phyloP scores from a whole-genome alignment of 2,329 filamentous ascomycete genomes.

The Monilinia fructigena region DNA sequence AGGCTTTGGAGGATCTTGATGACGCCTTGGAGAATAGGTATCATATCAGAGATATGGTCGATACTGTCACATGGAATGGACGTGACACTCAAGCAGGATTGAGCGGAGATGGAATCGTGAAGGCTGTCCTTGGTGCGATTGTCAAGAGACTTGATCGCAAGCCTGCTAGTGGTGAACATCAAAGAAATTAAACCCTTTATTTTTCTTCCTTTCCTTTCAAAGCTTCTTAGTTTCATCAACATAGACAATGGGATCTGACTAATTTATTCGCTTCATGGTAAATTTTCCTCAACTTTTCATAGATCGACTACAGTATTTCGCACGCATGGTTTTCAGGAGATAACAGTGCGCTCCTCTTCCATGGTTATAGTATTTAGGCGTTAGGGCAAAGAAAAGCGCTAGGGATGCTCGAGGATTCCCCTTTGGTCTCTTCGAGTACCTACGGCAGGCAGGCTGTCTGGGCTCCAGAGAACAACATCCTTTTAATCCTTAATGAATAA shows the following conservation, averaged over 20 bases:
- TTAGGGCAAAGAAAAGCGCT: not conserved
- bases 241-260: not conserved
- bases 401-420: not conserved
- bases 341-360: not conserved
- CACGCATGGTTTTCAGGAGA: not conserved
- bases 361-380: not conserved
- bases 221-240: no score
- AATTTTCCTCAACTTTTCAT: not conserved
- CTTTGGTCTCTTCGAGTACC: not conserved
- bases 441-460: no score
- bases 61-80: constrained; percentile 75
- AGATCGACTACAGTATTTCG: not conserved
- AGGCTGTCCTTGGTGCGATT: constrained; percentile 77
- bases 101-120: constrained; percentile 71
- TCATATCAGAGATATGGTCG: constrained; percentile 80
- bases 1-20: constrained; percentile 70
- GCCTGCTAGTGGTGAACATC: constrained; percentile 32
- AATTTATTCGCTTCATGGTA: not conserved
- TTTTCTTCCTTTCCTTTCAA: not conserved
- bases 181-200: not conserved
- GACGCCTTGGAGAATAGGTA: constrained; percentile 61
- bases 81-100: constrained; percentile 46
- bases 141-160: constrained; percentile 62
- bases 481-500: not conserved
- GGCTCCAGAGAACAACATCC: not conserved